These are phyloP conservation scores for Hypoxylon sp. DNA, from an alignment of 2,329 filamentous ascomycete genomes.

Conservation along the genomic window DNA sequence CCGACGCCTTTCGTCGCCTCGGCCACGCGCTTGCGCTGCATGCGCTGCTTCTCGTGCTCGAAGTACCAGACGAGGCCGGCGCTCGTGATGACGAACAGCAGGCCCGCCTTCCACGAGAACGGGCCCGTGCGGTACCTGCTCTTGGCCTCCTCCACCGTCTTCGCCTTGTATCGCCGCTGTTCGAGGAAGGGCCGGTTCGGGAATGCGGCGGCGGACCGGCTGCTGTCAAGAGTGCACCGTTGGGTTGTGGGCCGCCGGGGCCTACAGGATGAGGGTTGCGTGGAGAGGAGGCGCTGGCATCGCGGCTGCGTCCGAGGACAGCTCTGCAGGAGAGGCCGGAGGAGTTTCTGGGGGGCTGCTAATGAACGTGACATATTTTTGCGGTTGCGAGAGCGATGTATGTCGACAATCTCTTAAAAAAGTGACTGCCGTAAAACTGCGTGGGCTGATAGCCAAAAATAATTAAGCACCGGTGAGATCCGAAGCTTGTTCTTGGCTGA, in stretches of 20 bases:
- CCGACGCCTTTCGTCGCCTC: conserved; percentile 95
- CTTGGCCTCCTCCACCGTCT: conserved; percentile 70
- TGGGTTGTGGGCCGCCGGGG: conserved; percentile 20
- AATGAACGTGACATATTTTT: conserved; percentile 44
- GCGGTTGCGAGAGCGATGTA: not conserved
- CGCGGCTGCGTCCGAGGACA: conserved; percentile 34
- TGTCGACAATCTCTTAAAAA: not conserved
- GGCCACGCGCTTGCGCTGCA: conserved; percentile 88
- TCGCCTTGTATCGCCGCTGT: conserved; percentile 57
- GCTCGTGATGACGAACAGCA: conserved; percentile 85
- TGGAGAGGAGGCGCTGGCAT: conserved; percentile 41
- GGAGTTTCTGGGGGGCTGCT: conserved; percentile 38
- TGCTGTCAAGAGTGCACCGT: not conserved
- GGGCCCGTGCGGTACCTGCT: conserved; percentile 73
- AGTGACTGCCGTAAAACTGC: conserved; percentile 3
- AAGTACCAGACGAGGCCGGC: conserved; percentile 88
- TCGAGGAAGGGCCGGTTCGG: conserved; percentile 30
- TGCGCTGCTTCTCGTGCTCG: conserved; percentile 88
- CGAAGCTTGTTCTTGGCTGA: conserved; percentile 8
- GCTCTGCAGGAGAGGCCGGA: conserved; percentile 39
- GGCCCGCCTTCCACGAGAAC: conserved; percentile 91
- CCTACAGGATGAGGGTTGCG: conserved; percentile 24
- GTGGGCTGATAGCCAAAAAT: conserved; percentile 19
- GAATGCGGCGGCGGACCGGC: not conserved
- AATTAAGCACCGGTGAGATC: conserved; percentile 21